Base-by-base conservation (phyloP, 2,329 filamentous ascomycete genomes). In the Hansfordia pulvinata region DNA sequence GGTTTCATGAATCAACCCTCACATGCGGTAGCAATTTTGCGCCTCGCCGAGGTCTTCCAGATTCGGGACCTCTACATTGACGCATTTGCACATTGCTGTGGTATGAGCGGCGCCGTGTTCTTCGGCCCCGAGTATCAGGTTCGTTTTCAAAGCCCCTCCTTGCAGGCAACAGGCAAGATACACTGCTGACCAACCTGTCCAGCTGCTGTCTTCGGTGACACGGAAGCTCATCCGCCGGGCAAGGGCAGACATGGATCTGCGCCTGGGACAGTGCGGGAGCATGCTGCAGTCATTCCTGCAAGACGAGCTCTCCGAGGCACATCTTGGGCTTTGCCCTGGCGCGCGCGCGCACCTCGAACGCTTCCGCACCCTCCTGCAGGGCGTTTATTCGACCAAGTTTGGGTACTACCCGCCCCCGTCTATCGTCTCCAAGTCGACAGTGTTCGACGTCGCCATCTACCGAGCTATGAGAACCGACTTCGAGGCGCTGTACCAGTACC, bases 41-140 rank as follows among this genome's bases (percentile, higher is more conserved):
- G 67, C 26, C 62, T 84, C 22, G 73, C 78, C 2, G 81, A 88
- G 41, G 55, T 62, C 13, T 76, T 74, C 35, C 64, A 68, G 27
- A 49, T 78, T 15, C 59, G 57, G 28, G 62, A 71, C n/a, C 50
- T 82, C 9, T 88, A 82, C 58, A 63, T 74, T 8, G 67, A 81
- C 40, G 74, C 81, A 0, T 84, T 86, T 49, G 64, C 69, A 10
- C 82, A 90, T 42, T 84, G 80, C 42, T 76, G 78, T 19, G 82
- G 81, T 22, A 85, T 88, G 80, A 68, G 66, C 32, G 69, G 78
- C 12, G 56, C 57, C 15, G 34, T 86, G 5, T 54, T 60, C 20
- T 41, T 52, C 5, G 68, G 64, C 36, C 46, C 62, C 2, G 78
- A 80, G 34, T 80, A 73, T 33, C 54, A 64, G 46, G 74, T 76